Evolutionary conservation across 1,139 yeast genomes (phyloP).

Genomic region (Citeromyces hawaiiensis): DNA sequence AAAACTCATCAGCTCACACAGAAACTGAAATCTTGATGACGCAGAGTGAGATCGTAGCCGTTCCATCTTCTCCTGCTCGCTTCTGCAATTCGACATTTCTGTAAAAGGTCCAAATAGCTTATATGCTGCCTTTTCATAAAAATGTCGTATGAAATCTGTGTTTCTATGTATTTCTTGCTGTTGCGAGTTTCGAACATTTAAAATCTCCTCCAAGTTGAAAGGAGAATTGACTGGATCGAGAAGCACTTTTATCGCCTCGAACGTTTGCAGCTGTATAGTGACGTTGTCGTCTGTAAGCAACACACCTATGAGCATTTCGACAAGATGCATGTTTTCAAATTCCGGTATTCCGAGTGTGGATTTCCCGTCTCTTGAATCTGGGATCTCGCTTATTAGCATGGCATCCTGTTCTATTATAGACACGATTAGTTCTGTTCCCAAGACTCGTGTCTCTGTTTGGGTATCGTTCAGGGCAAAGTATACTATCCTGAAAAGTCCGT

Average conservation of each 20-base stretch:
- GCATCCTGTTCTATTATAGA: slow-evolving; percentile 81
- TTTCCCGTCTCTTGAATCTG: slow-evolving; percentile 12
- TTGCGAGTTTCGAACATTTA: slow-evolving; percentile 5
- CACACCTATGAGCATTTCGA: slow-evolving; percentile 46
- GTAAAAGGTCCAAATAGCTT: slow-evolving; percentile 39
- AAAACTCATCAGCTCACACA: slow-evolving; percentile 58
- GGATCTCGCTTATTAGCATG: slow-evolving; percentile 29
- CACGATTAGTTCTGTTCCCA: slow-evolving; percentile 76
- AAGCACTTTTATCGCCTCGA: slow-evolving; percentile 66
- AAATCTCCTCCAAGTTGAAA: background rate
- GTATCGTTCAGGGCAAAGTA: slow-evolving; percentile 54
- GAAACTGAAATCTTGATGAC: slow-evolving; percentile 25
- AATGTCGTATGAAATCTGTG: slow-evolving; percentile 14
- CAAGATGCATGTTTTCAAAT: slow-evolving; percentile 41
- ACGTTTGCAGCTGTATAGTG: slow-evolving; percentile 71
- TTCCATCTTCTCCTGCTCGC: background rate
- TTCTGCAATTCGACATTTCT: slow-evolving; percentile 4
- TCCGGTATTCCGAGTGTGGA: slow-evolving; percentile 23
- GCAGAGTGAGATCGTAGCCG: background rate
- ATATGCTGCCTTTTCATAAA: slow-evolving; percentile 52
- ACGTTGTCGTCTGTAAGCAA: slow-evolving; percentile 51
- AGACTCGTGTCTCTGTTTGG: slow-evolving; percentile 36
- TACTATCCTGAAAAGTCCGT: slow-evolving; percentile 61
- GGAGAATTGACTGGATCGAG: slow-evolving; percentile 42
- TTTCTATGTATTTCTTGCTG: slow-evolving; percentile 6